Conservation (phyloP, 2,329 filamentous ascomycete species). For the Tolypocladium ovalisporum region DNA sequence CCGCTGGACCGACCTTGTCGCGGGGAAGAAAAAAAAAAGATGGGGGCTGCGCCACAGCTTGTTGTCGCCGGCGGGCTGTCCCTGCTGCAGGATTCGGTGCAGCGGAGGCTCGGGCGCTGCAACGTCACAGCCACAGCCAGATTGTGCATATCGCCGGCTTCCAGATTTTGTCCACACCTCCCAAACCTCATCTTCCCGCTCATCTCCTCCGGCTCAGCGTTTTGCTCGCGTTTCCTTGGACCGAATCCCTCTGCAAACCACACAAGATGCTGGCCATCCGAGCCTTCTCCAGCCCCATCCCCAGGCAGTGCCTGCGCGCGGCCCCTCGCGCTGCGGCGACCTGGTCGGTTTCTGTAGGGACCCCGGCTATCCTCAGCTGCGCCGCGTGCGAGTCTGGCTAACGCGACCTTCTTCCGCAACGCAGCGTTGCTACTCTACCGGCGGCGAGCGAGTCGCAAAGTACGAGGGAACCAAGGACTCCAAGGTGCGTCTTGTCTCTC, state of each 20-base stretch:
- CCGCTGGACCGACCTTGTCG: slow-evolving; percentile 9
- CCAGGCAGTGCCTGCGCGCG: slow-evolving; percentile 67
- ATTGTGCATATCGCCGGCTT: slow-evolving; percentile 7
- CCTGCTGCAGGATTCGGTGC: not conserved
- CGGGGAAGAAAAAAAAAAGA: slow-evolving; percentile 6
- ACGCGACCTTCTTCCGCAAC: slow-evolving; percentile 22
- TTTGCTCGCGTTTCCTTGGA: not conserved
- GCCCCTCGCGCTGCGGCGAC: slow-evolving; percentile 43
- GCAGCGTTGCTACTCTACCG: slow-evolving; percentile 54
- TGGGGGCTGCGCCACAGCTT: slow-evolving; percentile 6
- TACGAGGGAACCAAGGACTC: slow-evolving; percentile 85
- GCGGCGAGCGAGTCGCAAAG: slow-evolving; percentile 68
- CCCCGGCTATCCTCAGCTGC: not conserved
- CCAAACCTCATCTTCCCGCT: slow-evolving; percentile 5
- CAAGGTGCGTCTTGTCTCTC: slow-evolving; percentile 52
- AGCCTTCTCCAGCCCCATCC: slow-evolving; percentile 63
- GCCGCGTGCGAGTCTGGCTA: not conserved
- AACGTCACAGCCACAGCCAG: slow-evolving; percentile 3
- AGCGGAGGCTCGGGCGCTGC: not conserved
- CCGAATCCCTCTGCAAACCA: slow-evolving; percentile 8
- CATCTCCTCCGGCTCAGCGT: slow-evolving; percentile 5
- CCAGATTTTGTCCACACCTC: slow-evolving; percentile 9
- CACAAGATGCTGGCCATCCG: slow-evolving; percentile 74
- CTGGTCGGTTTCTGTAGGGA: slow-evolving; percentile 24
- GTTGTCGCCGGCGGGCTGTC: slow-evolving; percentile 8